Evolutionary conservation across 139 green algal genomes (phyloP), one percentile per base, ranked within the genome.

Genomic region (Trebouxia sp.): DNA sequence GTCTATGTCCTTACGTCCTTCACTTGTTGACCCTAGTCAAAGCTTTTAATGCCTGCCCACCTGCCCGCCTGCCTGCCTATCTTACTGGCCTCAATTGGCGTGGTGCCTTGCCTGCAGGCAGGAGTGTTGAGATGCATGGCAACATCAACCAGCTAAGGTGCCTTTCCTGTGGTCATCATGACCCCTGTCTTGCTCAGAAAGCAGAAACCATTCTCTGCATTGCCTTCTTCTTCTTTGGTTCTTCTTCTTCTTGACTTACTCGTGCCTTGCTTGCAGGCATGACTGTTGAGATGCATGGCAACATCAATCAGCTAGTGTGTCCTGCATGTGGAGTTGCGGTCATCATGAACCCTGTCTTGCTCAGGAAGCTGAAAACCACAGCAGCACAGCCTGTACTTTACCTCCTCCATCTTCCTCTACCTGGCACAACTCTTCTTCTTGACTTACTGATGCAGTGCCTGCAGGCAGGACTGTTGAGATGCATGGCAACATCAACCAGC

Each of bases 211-310:
- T n/a, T n/a, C n/a, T n/a, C n/a, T n/a, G n/a, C n/a, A n/a, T n/a
- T n/a, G n/a, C n/a, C n/a, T n/a, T n/a, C n/a, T n/a, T n/a, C n/a
- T n/a, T n/a, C n/a, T n/a, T n/a, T n/a, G n/a, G n/a, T n/a, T n/a
- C n/a, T n/a, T n/a, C n/a, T n/a, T n/a, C n/a, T n/a, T n/a, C n/a
- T n/a, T n/a, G n/a, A n/a, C n/a, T 65, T 66, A 6, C 20, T 14
- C n/a, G n/a, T n/a, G n/a, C n/a, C n/a, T n/a, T 35, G 35, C 5
- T 84, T 94, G 48, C 80, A 78, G 87, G 93, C 45, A 80, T 85
- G 22, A 96, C 92, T 0, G 89, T 97, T n/a, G 94, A 97, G 85
- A 94, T 98, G 89, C 94, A 98, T 82, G 94, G 94, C 58, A 96
- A 92, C 83, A 92, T 91, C 8, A 82, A 78, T 11, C 76, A 92